Evolutionary conservation across 129 eudicot species (phyloP).

Genomic region (Flaveria bidentis): DNA sequence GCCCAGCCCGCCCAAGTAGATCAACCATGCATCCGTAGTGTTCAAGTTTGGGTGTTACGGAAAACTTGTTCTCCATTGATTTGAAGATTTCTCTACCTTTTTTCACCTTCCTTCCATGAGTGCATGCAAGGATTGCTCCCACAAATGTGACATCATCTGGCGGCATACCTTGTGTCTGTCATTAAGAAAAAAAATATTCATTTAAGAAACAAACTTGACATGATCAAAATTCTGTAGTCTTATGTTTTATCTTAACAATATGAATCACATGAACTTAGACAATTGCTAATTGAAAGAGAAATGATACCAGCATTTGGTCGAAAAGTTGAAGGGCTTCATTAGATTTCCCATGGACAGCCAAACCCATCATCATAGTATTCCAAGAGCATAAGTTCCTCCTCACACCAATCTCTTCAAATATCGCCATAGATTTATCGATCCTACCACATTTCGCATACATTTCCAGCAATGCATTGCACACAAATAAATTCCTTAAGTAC

Average conservation of each 20-base stretch:
- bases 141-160: constrained; percentile 78
- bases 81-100: constrained; percentile 57
- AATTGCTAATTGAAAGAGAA: neutral
- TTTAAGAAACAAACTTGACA: neutral
- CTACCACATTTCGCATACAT: constrained; percentile 72
- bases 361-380: constrained; percentile 84
- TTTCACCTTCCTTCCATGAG: constrained; percentile 63
- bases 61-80: constrained; percentile 42
- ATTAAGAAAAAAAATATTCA: constrained; percentile 8
- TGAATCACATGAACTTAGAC: neutral
- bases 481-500: constrained; percentile 51
- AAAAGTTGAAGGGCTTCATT: constrained; percentile 58
- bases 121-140: constrained; percentile 68
- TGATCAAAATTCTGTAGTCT: neutral
- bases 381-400: constrained; percentile 67
- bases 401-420: constrained; percentile 58
- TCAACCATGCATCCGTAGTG: constrained; percentile 83
- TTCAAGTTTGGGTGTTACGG: constrained; percentile 54
- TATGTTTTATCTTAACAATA: neutral
- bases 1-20: constrained; percentile 65
- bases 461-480: constrained; percentile 69
- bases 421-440: constrained; percentile 42
- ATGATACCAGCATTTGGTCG: constrained; percentile 54
- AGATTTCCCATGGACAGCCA: constrained; percentile 68
- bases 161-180: constrained; percentile 41